A percentile compares a stretch with the other conserved stretches of the same genome.
Evolutionary conservation across 805 yeast species (phyloP).

Genomic region (Metschnikowia kunwiensis): DNA sequence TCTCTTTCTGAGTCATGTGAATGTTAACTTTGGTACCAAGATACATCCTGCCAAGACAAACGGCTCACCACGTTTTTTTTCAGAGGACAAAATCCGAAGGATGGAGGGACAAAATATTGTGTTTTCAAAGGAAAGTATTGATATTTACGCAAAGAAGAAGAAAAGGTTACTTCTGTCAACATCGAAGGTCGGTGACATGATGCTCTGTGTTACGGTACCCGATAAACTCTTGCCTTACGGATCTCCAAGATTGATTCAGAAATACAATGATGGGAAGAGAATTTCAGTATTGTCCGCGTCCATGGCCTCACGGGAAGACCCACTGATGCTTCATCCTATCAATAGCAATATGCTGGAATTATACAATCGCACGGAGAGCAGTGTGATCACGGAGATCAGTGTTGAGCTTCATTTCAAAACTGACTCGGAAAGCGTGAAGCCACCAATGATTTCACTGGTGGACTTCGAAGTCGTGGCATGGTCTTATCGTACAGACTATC

Average conservation of each 20-base stretch:
- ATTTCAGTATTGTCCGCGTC: conserved; percentile 1
- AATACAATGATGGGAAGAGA: conserved; percentile 30
- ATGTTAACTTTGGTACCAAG: conserved; percentile 4
- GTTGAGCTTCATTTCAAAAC: conserved; percentile 29
- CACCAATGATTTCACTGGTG: conserved; percentile 34
- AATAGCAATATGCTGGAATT: conserved; percentile 28
- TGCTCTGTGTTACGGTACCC: conserved; percentile 33
- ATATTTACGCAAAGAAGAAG: conserved; percentile 35
- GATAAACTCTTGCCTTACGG: conserved; percentile 32
- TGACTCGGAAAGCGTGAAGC: conserved; percentile 21
- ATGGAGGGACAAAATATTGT: conserved; percentile 8
- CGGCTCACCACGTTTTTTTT: neutral
- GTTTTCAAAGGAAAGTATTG: conserved; percentile 18
- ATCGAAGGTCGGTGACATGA: conserved; percentile 34
- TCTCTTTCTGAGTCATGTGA: conserved; percentile 12
- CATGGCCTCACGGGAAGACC: conserved; percentile 1
- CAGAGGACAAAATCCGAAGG: conserved; percentile 2
- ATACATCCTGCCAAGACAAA: conserved; percentile 4
- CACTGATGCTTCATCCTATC: conserved; percentile 10
- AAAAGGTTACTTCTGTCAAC: conserved; percentile 33
- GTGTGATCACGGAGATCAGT: conserved; percentile 23
- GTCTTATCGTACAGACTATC: conserved; percentile 41
- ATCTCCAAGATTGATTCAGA: conserved; percentile 37
- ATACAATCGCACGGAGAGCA: conserved; percentile 28
- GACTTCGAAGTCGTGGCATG: conserved; percentile 39